phyloP scores from a whole-genome alignment of 441 rosid species.

The Eugenia klotzschiana region DNA sequence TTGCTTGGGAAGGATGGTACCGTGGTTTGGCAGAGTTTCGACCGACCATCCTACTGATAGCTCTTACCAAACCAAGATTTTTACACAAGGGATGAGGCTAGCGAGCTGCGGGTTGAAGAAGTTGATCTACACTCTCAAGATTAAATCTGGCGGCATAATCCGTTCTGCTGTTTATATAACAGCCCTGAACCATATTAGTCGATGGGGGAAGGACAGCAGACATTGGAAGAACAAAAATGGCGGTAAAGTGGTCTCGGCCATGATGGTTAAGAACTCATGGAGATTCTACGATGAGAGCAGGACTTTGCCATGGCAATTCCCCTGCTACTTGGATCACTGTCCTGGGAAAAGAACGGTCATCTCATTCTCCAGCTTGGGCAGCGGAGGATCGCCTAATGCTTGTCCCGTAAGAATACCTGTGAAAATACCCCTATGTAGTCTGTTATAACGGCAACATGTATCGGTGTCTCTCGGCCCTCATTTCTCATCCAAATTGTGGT shows the following conservation, averaged over 20 bases:
- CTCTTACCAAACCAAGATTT: slow-evolving; percentile 52
- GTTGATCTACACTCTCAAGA: slow-evolving; percentile 54
- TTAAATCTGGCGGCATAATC: slow-evolving; percentile 26
- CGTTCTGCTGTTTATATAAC: neutral
- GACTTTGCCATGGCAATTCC: neutral
- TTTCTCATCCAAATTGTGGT: slow-evolving; percentile 21
- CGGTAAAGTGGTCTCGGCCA: neutral
- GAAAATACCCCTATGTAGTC: neutral
- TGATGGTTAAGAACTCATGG: neutral
- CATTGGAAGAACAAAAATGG: neutral
- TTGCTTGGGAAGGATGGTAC: slow-evolving; percentile 26
- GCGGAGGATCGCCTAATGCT: neutral
- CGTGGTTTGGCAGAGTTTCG: slow-evolving; percentile 71
- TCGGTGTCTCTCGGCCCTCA: neutral
- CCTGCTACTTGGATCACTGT: neutral
- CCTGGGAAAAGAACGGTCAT: neutral
- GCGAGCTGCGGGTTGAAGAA: slow-evolving; percentile 32
- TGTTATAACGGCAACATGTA: neutral
- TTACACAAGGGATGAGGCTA: slow-evolving; percentile 58
- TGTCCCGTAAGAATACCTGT: neutral
- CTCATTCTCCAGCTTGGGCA: neutral
- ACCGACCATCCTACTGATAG: slow-evolving; percentile 52
- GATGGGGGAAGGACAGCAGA: neutral
- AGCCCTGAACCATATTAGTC: neutral
- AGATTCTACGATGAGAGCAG: neutral